Base-by-base conservation (phyloP, 2,329 filamentous ascomycete species). In the Pochonia chlamydosporia region DNA sequence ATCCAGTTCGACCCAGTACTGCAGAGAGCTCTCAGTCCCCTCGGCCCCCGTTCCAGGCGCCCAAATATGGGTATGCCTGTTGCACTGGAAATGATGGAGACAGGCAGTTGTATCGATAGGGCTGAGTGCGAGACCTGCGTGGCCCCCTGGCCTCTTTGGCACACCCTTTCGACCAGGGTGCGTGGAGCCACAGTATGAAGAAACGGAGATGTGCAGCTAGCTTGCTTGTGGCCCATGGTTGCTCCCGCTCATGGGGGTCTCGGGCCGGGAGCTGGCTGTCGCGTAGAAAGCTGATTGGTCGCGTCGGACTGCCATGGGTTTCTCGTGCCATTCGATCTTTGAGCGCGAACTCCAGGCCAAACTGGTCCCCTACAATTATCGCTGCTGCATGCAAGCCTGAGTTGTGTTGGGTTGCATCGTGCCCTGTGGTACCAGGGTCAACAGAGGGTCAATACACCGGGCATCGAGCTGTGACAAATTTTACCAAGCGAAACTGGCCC, bases 121-220 rank as follows among this genome's bases (percentile, higher is more conserved):
- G 49, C 49, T 54, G 52, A 54, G 43, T 40, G 48, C 40, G 40
- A 49, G 47, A 43, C 42, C 20, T 43, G 47, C 49, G 37, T 30
- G 49, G 45, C 42, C 13, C 11, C 21, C 40, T 24, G 37, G 44
- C 28, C n/a, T 18, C 5, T 42, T 18, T 6, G 26, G 16, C 26
- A 43, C 25, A 43, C 18, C 26, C 26, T 40, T 7, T 13, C 13
- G 26, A 28, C 9, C 4, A 39, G 6, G 20, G 11, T 13, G 35
- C 14, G 20, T 39, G 35, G 35, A 23, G 20, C 20, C 20, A 18
- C 13, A 10, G 35, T 21, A 16, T 14, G 33, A 2, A 24, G 7
- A 39, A 39, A 16, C 6, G 20, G 5, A 28, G 39, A 41, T 31
- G 10, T 11, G 39, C 6, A 26, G 25, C 13, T 13, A 23, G n/a